These are phyloP conservation scores for Globisporangium sylvaticum DNA, from an alignment of 352 stramenopile genomes.

Conservation along the genomic window DNA sequence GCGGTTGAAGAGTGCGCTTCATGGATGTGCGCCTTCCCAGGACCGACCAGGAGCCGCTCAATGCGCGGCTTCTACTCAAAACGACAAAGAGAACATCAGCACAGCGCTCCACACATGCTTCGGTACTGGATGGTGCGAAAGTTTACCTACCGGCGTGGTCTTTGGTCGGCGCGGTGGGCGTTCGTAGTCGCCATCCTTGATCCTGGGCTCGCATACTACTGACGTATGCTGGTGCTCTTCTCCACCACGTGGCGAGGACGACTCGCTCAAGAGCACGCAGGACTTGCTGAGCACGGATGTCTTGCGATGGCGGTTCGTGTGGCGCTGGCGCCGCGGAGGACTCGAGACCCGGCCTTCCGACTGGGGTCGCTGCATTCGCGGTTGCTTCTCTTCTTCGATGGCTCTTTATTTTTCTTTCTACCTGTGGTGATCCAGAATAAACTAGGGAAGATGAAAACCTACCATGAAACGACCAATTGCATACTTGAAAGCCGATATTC, in stretches of 20 bases:
- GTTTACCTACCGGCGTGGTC: constrained; percentile 28
- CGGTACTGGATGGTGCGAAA: too few species aligned
- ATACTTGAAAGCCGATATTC: background rate
- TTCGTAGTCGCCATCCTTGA: background rate
- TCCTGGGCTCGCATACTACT: background rate
- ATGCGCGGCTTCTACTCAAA: constrained; percentile 38
- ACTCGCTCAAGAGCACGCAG: constrained; percentile 13
- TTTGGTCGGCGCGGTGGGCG: constrained; percentile 26
- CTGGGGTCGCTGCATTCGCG: constrained; percentile 10
- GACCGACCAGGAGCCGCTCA: constrained; percentile 27
- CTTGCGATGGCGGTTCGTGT: constrained; percentile 4
- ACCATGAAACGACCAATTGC: background rate
- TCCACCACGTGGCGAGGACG: background rate
- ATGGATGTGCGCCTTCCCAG: constrained; percentile 20
- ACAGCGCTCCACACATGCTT: too few species aligned
- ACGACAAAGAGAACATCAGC: background rate
- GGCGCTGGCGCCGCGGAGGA: background rate
- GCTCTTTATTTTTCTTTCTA: background rate
- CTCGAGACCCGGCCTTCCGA: constrained; percentile 6
- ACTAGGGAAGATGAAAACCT: background rate
- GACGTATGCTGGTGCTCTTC: background rate
- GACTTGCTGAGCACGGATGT: constrained; percentile 12
- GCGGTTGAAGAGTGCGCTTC: constrained; percentile 4
- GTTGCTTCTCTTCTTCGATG: too few species aligned
- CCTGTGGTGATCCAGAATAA: background rate